phyloP scores from a whole-genome alignment of 495 filamentous ascomycete genomes.

The Xylaria castorea region DNA sequence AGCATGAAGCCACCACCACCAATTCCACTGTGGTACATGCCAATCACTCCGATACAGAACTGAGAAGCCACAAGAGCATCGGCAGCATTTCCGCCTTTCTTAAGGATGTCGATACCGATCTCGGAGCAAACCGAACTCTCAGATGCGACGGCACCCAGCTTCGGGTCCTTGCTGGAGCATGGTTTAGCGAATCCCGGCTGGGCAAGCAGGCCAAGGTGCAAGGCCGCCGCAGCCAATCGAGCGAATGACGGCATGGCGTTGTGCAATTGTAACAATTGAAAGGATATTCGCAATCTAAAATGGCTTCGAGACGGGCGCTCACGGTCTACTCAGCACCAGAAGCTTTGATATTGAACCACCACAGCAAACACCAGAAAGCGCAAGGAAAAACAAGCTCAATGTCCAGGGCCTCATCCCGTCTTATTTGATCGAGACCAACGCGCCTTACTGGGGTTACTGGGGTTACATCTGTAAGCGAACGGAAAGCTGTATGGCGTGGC shows the following conservation, averaged over 20 bases:
- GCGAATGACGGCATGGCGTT: constrained; percentile 36
- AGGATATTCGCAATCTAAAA: not conserved
- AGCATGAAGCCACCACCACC: constrained; percentile 87
- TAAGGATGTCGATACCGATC: constrained; percentile 70
- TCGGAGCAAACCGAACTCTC: constrained; percentile 72
- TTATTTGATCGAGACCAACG: constrained; percentile 13
- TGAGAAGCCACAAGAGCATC: constrained; percentile 69
- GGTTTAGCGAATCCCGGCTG: constrained; percentile 24
- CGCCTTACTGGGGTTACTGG: not conserved
- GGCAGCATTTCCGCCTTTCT: constrained; percentile 70
- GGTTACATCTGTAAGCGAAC: constrained; percentile 16
- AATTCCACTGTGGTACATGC: constrained; percentile 81
- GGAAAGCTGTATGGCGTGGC: constrained; percentile 10
- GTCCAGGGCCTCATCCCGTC: constrained; percentile 14
- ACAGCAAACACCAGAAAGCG: constrained; percentile 5
- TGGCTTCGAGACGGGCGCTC: not conserved
- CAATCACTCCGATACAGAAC: constrained; percentile 67
- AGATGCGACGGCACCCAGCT: constrained; percentile 71
- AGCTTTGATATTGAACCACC: not conserved
- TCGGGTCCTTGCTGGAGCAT: constrained; percentile 25
- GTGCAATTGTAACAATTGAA: not conserved
- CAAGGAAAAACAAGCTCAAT: not conserved
- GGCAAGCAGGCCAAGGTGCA: constrained; percentile 33
- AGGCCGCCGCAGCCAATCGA: constrained; percentile 30
- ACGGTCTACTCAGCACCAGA: not conserved